A percentile compares a stretch with the other conserved stretches of the same genome.
Evolutionary conservation across 2,329 filamentous ascomycete species (phyloP).

Genomic region (Peltaster fructicola): DNA sequence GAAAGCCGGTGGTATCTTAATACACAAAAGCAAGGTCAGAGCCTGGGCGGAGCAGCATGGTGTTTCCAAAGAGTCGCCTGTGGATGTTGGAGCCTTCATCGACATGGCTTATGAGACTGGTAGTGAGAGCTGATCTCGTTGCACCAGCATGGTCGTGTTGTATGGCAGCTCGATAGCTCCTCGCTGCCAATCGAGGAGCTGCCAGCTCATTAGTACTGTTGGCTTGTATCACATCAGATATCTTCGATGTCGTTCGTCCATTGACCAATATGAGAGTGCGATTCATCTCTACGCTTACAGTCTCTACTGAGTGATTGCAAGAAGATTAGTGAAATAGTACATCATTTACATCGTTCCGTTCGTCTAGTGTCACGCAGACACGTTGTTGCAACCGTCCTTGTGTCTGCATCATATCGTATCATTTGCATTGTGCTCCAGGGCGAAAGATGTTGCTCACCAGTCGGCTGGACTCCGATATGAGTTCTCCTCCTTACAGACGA

Average conservation of each 20-base stretch:
- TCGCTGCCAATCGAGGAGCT: slow-evolving; percentile 1
- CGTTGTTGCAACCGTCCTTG: too few relatives aligned
- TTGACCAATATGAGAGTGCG: not conserved
- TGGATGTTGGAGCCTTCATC: slow-evolving; percentile 56
- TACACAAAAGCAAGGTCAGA: slow-evolving; percentile 41
- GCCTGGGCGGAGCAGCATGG: slow-evolving; percentile 48
- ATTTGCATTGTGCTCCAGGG: too few relatives aligned
- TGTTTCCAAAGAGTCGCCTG: slow-evolving; percentile 46
- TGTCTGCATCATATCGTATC: too few relatives aligned
- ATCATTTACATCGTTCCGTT: too few relatives aligned
- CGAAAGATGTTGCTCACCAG: too few relatives aligned
- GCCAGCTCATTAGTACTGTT: not conserved
- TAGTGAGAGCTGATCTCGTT: slow-evolving; percentile 5
- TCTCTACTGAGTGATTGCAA: too few relatives aligned
- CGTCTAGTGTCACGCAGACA: too few relatives aligned
- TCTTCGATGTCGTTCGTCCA: not conserved
- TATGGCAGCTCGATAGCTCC: not conserved
- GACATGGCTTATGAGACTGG: slow-evolving; percentile 13
- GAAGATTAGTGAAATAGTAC: too few relatives aligned
- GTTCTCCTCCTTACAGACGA: too few relatives aligned
- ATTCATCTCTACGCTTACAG: not conserved
- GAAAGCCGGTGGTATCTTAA: slow-evolving; percentile 34
- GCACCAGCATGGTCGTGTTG: too few relatives aligned
- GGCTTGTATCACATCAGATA: not conserved
- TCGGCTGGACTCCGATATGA: too few relatives aligned